Percentiles rank a stretch among this genome's conserved stretches.
Evolutionary conservation across 768 basidiomycete genomes (phyloP).

Genomic region (Paxillus rubicundulus): DNA sequence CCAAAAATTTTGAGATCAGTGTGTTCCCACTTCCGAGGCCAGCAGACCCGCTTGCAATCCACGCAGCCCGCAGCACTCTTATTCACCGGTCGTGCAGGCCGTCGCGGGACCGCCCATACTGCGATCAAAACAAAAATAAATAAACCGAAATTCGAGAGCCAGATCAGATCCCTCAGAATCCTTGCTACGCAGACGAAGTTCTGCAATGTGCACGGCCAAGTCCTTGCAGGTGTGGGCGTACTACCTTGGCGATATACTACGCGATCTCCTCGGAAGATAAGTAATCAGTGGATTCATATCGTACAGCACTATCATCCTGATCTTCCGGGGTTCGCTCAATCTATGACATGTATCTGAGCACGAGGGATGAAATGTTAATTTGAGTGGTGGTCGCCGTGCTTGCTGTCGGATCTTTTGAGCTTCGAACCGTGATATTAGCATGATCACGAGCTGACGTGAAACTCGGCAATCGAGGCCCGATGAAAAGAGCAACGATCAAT

Average conservation of each 20-base stretch:
- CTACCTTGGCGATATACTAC: not conserved
- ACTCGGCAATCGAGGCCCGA: slow-evolving; percentile 7
- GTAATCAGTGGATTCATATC: not conserved
- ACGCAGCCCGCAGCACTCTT: slow-evolving; percentile 13
- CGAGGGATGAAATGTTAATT: slow-evolving; percentile 10
- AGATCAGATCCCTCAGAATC: slow-evolving; percentile 1
- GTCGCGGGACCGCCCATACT: slow-evolving; percentile 20
- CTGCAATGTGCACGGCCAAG: not conserved
- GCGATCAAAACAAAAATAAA: slow-evolving; percentile 9
- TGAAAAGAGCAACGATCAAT: slow-evolving; percentile 4
- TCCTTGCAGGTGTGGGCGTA: slow-evolving; percentile 8
- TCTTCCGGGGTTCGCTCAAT: slow-evolving; percentile 7
- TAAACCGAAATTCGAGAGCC: not conserved
- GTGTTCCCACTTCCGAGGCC: no score
- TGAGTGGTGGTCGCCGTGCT: slow-evolving; percentile 3
- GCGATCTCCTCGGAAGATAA: slow-evolving; percentile 26
- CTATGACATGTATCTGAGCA: not conserved
- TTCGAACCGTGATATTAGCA: not conserved
- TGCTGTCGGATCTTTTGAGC: not conserved
- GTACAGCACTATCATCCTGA: not conserved
- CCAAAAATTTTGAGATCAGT: not conserved
- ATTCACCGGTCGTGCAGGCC: slow-evolving; percentile 5
- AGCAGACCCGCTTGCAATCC: slow-evolving; percentile 1
- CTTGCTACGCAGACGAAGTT: not conserved
- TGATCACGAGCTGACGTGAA: not conserved